Evolutionary conservation across 1,284 basidiomycete genomes (phyloP).

Genomic region (Boletus sp.): DNA sequence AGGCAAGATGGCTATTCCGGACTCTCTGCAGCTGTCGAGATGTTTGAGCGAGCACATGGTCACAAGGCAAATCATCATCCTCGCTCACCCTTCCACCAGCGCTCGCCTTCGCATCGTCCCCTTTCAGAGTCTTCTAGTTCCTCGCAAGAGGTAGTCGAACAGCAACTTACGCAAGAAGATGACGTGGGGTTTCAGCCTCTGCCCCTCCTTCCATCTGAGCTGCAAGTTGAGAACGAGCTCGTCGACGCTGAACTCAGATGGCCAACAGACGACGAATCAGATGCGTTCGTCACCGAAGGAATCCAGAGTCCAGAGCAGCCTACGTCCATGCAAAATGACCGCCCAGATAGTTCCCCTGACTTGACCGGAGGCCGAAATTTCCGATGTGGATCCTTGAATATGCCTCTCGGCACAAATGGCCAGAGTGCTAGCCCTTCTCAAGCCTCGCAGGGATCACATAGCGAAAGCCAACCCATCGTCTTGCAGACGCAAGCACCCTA

Average conservation of each 20-base stretch:
- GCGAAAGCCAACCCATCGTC: constrained; percentile 21
- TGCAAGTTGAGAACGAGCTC: constrained; percentile 7
- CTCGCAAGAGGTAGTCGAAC: constrained; percentile 32
- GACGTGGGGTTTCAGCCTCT: constrained; percentile 8
- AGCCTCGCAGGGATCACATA: constrained; percentile 20
- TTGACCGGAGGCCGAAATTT: constrained; percentile 17
- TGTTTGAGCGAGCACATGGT: constrained; percentile 17
- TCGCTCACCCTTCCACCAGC: constrained; percentile 2
- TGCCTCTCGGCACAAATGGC: constrained; percentile 11
- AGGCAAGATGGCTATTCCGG: constrained; percentile 5
- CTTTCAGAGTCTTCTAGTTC: constrained; percentile 24
- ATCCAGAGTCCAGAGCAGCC: background rate
- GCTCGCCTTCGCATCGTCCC: constrained; percentile 10
- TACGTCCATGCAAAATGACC: background rate
- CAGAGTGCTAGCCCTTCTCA: background rate
- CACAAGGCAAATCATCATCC: constrained; percentile 8
- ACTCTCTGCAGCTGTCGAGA: constrained; percentile 20
- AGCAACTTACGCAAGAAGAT: constrained; percentile 31
- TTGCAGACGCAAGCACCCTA: constrained; percentile 54
- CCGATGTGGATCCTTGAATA: constrained; percentile 23
- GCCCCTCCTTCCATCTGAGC: background rate
- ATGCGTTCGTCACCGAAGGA: background rate
- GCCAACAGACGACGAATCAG: constrained; percentile 27
- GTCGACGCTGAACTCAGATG: constrained; percentile 26
- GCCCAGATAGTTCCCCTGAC: background rate